These are phyloP conservation scores for Globisporangium alternatum DNA, from an alignment of 352 stramenopile species.

Conservation along the genomic window DNA sequence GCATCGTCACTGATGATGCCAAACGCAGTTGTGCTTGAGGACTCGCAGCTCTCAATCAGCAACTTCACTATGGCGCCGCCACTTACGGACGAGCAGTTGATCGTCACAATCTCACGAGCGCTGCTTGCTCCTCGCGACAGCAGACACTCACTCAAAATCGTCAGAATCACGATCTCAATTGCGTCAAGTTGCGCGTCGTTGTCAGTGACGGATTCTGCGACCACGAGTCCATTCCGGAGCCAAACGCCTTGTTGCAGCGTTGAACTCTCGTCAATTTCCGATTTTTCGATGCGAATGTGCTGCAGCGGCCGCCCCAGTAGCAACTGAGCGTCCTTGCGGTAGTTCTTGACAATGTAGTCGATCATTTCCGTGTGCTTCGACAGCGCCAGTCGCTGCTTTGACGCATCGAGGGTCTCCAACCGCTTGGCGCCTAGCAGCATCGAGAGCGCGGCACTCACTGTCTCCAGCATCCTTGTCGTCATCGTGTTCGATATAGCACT, in stretches of 20 bases:
- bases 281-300: neutral
- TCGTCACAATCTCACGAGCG: neutral
- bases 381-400: conserved; percentile 34
- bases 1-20: neutral
- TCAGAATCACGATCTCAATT: conserved; percentile 9
- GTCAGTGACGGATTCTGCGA: neutral
- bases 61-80: conserved; percentile 1
- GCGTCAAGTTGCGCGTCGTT: neutral
- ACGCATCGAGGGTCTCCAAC: conserved; percentile 26
- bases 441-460: conserved; percentile 19
- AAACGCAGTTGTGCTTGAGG: neutral
- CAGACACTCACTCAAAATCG: conserved; percentile 13
- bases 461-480: conserved; percentile 29
- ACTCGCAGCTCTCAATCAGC: conserved; percentile 1
- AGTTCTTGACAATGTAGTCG: conserved; percentile 29
- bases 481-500: neutral
- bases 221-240: conserved; percentile 2
- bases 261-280: neutral
- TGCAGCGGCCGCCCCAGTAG: conserved; percentile 28
- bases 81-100: neutral
- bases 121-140: conserved; percentile 1
- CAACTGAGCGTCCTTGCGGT: conserved; percentile 21
- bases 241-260: conserved; percentile 11
- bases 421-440: conserved; percentile 22
- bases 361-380: conserved; percentile 30